These are phyloP conservation scores for Hamamelis virginiana DNA, from an alignment of 164 flowering plant genomes.

Conservation along the genomic window DNA sequence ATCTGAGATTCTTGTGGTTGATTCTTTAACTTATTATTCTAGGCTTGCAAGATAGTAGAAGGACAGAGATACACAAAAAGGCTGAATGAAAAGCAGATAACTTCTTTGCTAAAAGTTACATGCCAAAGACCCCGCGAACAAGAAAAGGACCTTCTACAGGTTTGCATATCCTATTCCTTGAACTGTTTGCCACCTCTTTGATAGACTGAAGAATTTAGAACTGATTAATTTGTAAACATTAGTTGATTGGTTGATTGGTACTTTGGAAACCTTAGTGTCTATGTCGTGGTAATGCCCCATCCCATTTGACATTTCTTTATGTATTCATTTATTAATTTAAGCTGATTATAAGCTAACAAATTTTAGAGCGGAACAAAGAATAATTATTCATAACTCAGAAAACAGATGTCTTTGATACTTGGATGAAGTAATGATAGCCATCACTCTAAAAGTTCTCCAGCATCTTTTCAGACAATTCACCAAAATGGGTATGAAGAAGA, in stretches of 20 bases:
- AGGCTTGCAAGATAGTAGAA: slow-evolving; percentile 30
- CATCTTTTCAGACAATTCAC: slow-evolving; percentile 41
- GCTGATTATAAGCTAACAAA: too few species aligned
- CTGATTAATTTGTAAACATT: neutral
- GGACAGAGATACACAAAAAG: slow-evolving; percentile 61
- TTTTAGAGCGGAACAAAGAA: neutral
- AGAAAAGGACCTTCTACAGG: slow-evolving; percentile 55
- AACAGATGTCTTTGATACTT: neutral
- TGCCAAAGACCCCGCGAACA: slow-evolving; percentile 60
- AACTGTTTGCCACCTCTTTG: neutral
- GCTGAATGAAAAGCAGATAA: slow-evolving; percentile 62
- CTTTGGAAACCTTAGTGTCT: neutral
- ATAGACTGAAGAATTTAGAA: too few species aligned
- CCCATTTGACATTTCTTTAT: too few species aligned
- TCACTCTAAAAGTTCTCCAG: neutral
- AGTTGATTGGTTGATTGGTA: neutral
- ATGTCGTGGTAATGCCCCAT: neutral
- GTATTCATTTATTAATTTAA: too few species aligned
- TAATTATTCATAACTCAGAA: too few species aligned
- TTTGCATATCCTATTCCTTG: slow-evolving; percentile 3
- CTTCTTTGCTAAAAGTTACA: slow-evolving; percentile 58
- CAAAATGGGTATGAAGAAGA: slow-evolving; percentile 54
- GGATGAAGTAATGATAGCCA: neutral
- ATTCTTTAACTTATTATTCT: neutral
- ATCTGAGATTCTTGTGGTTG: neutral